A percentile compares a stretch with the other conserved stretches of the same genome.
Evolutionary conservation across 306 rosid species (phyloP).

Genomic region (Ochetophila trinervis): DNA sequence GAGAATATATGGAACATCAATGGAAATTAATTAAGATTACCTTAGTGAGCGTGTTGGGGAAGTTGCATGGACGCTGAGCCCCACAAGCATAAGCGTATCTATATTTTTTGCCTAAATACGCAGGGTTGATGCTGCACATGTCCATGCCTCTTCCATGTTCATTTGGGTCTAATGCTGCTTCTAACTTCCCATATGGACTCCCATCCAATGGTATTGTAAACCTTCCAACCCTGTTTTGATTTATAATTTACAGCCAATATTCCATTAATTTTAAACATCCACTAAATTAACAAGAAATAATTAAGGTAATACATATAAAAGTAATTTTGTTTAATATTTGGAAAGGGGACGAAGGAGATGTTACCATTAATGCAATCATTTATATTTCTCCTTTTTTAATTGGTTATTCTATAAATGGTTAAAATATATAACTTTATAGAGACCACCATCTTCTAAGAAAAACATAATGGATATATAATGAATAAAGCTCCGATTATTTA

Average conservation of each 20-base stretch:
- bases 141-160: constrained; percentile 95
- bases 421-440: too few relatives aligned
- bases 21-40: constrained; percentile 22
- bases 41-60: constrained; percentile 95
- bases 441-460: too few relatives aligned
- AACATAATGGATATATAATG: too few relatives aligned
- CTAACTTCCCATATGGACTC: constrained; percentile 61
- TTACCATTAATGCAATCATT: too few relatives aligned
- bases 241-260: too few relatives aligned
- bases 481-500: too few relatives aligned
- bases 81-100: constrained; percentile 96
- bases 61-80: constrained; percentile 93
- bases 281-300: neutral
- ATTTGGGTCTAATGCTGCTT: constrained; percentile 78
- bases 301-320: neutral
- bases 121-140: constrained; percentile 92
- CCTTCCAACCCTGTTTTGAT: constrained; percentile 68
- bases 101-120: constrained; percentile 62
- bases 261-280: too few relatives aligned
- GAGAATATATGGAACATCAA: too few relatives aligned
- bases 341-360: too few relatives aligned
- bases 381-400: too few relatives aligned
- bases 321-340: too few relatives aligned
- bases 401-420: too few relatives aligned
- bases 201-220: constrained; percentile 82